Conservation (phyloP, 192 early-diverging fungal species). For the Podila epicladia region DNA sequence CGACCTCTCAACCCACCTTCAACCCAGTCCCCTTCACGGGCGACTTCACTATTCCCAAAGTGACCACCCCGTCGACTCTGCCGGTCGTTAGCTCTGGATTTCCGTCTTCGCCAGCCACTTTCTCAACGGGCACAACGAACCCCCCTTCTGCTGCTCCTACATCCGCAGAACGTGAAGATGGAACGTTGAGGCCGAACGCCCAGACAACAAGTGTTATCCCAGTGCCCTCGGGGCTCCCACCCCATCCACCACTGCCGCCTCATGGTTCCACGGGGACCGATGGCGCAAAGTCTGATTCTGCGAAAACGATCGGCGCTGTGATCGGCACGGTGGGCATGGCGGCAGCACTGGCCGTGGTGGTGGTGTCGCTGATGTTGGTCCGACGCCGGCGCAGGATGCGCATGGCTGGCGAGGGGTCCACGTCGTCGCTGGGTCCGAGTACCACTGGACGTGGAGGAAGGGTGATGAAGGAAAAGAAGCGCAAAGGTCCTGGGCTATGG, state of each 20-base stretch:
- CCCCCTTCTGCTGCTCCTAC: neutral
- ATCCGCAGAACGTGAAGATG: neutral
- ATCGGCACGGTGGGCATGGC: slow-evolving; percentile 6
- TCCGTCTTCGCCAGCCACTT: neutral
- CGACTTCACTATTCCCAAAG: neutral
- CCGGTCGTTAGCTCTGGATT: neutral
- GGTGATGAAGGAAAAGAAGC: slow-evolving; percentile 12
- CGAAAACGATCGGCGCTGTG: slow-evolving; percentile 4
- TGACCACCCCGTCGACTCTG: neutral
- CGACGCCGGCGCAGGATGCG: slow-evolving; percentile 11
- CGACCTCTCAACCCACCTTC: neutral
- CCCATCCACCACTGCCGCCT: neutral
- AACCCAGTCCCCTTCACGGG: neutral
- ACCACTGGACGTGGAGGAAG: neutral
- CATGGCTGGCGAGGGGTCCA: neutral
- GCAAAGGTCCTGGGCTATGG: neutral
- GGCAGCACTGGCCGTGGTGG: slow-evolving; percentile 12
- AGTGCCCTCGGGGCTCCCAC: neutral
- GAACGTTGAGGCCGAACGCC: no score
- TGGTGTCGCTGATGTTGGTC: slow-evolving; percentile 19
- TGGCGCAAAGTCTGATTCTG: neutral
- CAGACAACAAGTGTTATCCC: no score
- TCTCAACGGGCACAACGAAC: neutral
- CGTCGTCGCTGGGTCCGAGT: neutral
- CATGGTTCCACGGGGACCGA: neutral